Conservation (phyloP, 306 rosid genomes). For the Carpinus viminea region DNA sequence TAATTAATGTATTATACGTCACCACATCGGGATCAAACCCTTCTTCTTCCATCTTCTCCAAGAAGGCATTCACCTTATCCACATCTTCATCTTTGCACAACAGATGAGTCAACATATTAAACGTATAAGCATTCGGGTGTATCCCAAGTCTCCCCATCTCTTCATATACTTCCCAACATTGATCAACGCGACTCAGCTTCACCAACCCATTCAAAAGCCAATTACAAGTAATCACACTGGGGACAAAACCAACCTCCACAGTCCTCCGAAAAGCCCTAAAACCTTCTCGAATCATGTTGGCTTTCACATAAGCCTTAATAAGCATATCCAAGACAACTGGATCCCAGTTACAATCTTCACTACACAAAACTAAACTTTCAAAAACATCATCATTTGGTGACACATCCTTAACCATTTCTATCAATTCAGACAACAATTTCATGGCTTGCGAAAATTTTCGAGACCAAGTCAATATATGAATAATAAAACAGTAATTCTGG, state of each 20-base stretch:
- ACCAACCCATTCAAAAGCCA: conserved; percentile 60
- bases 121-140: conserved; percentile 71
- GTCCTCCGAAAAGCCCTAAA: conserved; percentile 57
- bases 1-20: conserved; percentile 72
- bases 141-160: conserved; percentile 84
- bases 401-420: conserved; percentile 39
- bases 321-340: conserved; percentile 76
- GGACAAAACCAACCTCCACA: conserved; percentile 56
- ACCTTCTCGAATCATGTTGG: conserved; percentile 63
- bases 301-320: conserved; percentile 76
- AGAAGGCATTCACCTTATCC: conserved; percentile 66
- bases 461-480: conserved; percentile 72
- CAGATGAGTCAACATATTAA: conserved; percentile 73
- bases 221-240: conserved; percentile 71
- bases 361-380: conserved; percentile 40
- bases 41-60: conserved; percentile 91
- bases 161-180: conserved; percentile 83
- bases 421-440: conserved; percentile 63
- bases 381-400: conserved; percentile 48
- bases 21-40: conserved; percentile 87
- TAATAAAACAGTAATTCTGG: conserved; percentile 57
- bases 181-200: conserved; percentile 44
- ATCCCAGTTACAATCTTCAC: conserved; percentile 82
- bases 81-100: conserved; percentile 66
- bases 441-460: conserved; percentile 55